Evolutionary conservation across 2,329 filamentous ascomycete genomes (phyloP).

Genomic region (Ophiocordyceps polyrhachis-furcata): DNA sequence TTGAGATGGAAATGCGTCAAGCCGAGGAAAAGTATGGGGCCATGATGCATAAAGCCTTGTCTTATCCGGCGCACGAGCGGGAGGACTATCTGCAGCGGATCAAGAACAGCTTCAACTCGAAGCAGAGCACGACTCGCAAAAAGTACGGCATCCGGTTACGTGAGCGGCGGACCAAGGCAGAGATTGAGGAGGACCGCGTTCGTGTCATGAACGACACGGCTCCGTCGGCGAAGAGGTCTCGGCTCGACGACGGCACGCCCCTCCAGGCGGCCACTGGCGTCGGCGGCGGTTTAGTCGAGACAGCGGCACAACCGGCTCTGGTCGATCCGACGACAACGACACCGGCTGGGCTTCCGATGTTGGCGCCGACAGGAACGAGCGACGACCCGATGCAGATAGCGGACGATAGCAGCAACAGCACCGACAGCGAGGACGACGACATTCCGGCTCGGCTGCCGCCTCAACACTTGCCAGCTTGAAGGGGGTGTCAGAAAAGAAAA

Average conservation of each 20-base stretch:
- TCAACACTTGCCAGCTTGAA: no score
- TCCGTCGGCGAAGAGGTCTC: constrained; percentile 8
- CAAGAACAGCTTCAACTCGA: constrained; percentile 34
- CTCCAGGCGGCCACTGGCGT: background rate
- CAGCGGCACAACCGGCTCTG: constrained; percentile 16
- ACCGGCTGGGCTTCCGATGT: background rate
- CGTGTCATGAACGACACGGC: constrained; percentile 10
- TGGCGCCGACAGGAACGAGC: constrained; percentile 3
- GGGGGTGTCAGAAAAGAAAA: no score
- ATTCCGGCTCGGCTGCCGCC: no score
- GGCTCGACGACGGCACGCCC: constrained; percentile 5
- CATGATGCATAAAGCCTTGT: constrained; percentile 23
- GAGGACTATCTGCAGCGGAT: constrained; percentile 20
- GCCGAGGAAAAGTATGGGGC: constrained; percentile 18
- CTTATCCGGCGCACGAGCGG: constrained; percentile 15
- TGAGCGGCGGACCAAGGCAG: constrained; percentile 25
- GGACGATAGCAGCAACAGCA: no score
- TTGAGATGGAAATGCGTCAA: constrained; percentile 12
- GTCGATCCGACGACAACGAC: constrained; percentile 17
- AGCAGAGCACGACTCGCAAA: constrained; percentile 36
- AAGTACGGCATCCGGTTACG: constrained; percentile 37
- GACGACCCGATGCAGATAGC: constrained; percentile 9
- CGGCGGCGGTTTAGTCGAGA: constrained; percentile 14
- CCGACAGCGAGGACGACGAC: no score
- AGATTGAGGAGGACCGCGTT: constrained; percentile 25